These are phyloP conservation scores for Xylaria flabelliformis DNA, from an alignment of 495 filamentous ascomycete genomes.

Conservation along the genomic window DNA sequence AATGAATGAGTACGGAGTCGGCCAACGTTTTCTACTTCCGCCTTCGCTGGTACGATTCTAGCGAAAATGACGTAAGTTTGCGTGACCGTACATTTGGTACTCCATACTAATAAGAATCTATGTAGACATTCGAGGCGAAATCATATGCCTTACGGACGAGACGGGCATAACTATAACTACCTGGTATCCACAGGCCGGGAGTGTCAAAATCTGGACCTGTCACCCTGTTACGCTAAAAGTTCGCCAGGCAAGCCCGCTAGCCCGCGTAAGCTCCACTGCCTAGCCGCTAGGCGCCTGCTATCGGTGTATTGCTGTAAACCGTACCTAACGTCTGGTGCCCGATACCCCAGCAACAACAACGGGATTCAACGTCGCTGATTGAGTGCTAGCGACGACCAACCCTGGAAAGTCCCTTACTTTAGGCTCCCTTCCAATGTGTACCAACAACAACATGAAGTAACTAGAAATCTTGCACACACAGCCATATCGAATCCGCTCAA, in stretches of 20 bases:
- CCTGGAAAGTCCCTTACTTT: not conserved
- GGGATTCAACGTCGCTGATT: not conserved
- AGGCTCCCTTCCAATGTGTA: not conserved
- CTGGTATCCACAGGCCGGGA: not conserved
- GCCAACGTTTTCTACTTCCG: not conserved
- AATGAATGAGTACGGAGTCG: not conserved
- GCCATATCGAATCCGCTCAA: not conserved
- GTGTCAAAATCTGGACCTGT: not conserved
- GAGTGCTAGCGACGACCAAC: not conserved
- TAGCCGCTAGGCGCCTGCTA: not conserved
- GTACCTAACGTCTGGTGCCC: too few species aligned
- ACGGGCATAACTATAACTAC: too few species aligned
- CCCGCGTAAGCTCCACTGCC: not conserved
- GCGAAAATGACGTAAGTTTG: not conserved
- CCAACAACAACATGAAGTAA: not conserved
- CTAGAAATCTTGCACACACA: not conserved
- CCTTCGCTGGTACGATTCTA: not conserved
- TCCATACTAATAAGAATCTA: not conserved
- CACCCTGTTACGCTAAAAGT: conserved; percentile 3
- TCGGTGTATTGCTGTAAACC: too few species aligned
- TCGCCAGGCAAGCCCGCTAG: not conserved
- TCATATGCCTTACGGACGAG: not conserved
- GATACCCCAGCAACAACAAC: too few species aligned
- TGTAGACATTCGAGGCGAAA: not conserved
- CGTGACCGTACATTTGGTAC: not conserved